Percentiles rank a stretch among this genome's conserved stretches.
phyloP scores from a whole-genome alignment of 2,329 filamentous ascomycete species.

The Dactylella cylindrospora region DNA sequence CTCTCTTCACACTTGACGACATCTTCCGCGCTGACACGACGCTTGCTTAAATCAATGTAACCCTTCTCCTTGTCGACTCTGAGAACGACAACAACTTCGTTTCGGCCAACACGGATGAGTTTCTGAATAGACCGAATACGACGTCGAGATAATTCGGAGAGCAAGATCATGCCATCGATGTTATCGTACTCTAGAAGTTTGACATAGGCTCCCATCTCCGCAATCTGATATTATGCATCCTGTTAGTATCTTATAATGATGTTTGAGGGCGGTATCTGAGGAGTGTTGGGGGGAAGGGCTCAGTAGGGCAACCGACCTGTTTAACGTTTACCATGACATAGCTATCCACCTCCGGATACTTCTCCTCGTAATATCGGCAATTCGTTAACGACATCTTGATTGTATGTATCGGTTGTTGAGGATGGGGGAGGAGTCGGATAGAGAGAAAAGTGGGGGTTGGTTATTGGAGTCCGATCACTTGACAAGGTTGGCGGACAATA shows the following conservation, averaged over 20 bases:
- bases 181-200: constrained; percentile 99
- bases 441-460: background rate
- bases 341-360: constrained; percentile 96
- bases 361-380: constrained; percentile 96
- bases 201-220: constrained; percentile 99
- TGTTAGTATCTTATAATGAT: background rate
- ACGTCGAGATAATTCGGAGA: constrained; percentile 94
- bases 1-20: constrained; percentile 98
- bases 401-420: constrained; percentile 11
- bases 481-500: too few species aligned
- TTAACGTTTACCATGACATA: constrained; percentile 99
- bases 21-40: constrained; percentile 94
- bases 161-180: constrained; percentile 99
- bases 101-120: constrained; percentile 94
- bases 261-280: background rate
- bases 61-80: constrained; percentile 99
- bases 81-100: constrained; percentile 97
- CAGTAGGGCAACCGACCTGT: constrained; percentile 70
- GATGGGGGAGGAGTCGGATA: constrained; percentile 1
- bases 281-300: background rate
- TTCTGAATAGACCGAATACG: constrained; percentile 99
- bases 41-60: constrained; percentile 98
- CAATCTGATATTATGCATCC: constrained; percentile 66
- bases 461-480: background rate
- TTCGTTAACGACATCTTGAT: constrained; percentile 82